Evolutionary conservation across 1,284 basidiomycete genomes (phyloP), one percentile per base, ranked within the genome.

Genomic region (Butyriboletus appendiculatus): DNA sequence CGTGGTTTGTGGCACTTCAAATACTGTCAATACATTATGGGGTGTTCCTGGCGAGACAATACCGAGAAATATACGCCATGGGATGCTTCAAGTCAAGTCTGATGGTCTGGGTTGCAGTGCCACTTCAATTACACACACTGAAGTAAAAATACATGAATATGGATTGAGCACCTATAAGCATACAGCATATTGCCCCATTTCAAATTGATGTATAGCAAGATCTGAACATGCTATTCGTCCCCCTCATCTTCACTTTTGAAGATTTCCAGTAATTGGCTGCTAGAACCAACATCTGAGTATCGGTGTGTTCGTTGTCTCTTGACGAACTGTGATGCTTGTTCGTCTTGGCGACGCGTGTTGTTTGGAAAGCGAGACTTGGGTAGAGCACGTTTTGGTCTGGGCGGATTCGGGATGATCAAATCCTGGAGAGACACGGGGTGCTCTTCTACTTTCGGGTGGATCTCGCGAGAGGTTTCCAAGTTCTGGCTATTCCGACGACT

Each of bases 311-410:
- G 64, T 45, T 52, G 67, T 22, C 60, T 65, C 56, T 69, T 69
- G 45, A 51, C 16, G 1, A 53, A 22, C 20, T 60, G 58, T n/a
- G 49, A 11, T 7, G 22, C 5, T 22, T 53, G 18, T 1, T 56
- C 55, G 15, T 52, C 50, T 45, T 48, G 55, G 49, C 32, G 33
- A 28, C 34, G 54, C 24, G 37, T 40, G 6, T 14, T 14, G 10
- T 32, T 42, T 9, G 51, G 49, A 45, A 56, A 26, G 32, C 62
- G 63, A 45, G 59, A 59, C 48, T 26, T 68, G 7, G 70, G 67
- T 14, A 72, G 51, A 20, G 66, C 53, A 34, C 69, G 70, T 50
- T 71, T 69, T 47, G 66, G 63, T 41, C 67, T 60, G 10, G 38
- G 20, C 3, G 41, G 46, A 10, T 43, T 50, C 30, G 49, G 20